These are phyloP conservation scores for Lotus japonicus DNA, from an alignment of 306 rosid species.

Conservation along the genomic window DNA sequence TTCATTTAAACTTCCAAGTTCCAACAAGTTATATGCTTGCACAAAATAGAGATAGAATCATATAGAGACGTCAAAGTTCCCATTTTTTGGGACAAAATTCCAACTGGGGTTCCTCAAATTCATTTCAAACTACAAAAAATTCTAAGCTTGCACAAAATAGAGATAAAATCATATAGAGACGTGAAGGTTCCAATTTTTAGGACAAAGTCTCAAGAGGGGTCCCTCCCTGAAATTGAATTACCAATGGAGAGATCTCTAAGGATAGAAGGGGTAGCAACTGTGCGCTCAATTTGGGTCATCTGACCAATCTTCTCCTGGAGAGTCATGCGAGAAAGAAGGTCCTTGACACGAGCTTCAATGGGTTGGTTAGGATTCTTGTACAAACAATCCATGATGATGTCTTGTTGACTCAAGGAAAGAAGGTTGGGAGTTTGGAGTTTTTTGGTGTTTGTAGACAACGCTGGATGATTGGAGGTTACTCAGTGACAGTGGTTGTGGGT, in stretches of 20 bases:
- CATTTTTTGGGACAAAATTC: not conserved
- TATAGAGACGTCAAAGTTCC: not conserved
- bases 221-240: too few species aligned
- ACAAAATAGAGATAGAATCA: not conserved
- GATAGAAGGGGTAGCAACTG: slow-evolving; percentile 43
- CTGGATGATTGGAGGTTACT: too few species aligned
- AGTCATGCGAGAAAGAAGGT: slow-evolving; percentile 82
- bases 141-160: not conserved
- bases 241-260: slow-evolving; percentile 50
- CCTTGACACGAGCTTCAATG: slow-evolving; percentile 67
- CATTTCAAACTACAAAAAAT: not conserved
- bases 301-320: slow-evolving; percentile 67
- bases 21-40: not conserved
- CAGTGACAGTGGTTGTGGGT: too few species aligned
- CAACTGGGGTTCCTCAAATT: not conserved
- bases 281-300: slow-evolving; percentile 80
- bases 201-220: too few species aligned
- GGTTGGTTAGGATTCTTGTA: slow-evolving; percentile 48
- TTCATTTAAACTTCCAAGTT: not conserved
- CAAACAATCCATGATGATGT: slow-evolving; percentile 31
- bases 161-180: too few species aligned
- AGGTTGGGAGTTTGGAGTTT: too few species aligned
- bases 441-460: too few species aligned
- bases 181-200: too few species aligned
- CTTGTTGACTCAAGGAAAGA: not conserved